Conservation (phyloP, 306 rosid genomes). For the Quercus berberidifolia region DNA sequence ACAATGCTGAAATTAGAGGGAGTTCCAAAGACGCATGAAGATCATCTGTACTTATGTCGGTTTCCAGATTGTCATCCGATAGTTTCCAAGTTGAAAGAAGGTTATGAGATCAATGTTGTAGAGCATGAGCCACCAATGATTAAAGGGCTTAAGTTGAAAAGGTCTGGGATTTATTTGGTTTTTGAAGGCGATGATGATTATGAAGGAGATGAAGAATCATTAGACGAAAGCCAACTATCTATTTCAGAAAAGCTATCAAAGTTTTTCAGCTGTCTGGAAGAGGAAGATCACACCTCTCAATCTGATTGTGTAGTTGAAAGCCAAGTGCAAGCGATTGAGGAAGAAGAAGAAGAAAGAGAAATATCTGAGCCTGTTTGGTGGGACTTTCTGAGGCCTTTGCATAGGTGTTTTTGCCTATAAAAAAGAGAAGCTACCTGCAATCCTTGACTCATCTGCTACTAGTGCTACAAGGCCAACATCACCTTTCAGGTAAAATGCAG, state of each 20-base stretch:
- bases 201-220: conserved; percentile 45
- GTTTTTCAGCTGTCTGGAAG: conserved; percentile 32
- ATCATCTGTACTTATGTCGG: conserved; percentile 50
- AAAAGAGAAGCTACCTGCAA: neutral
- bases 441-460: neutral
- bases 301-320: neutral
- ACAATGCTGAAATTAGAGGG: conserved; percentile 30
- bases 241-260: conserved; percentile 48
- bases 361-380: neutral
- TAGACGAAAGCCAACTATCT: conserved; percentile 37
- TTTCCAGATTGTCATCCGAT: conserved; percentile 28
- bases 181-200: conserved; percentile 70
- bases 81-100: conserved; percentile 31
- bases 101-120: conserved; percentile 30
- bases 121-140: conserved; percentile 31
- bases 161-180: conserved; percentile 39
- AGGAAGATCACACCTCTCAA: neutral
- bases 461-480: too few relatives aligned
- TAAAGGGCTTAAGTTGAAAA: conserved; percentile 45
- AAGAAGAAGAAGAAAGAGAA: neutral
- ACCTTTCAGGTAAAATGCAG: too few relatives aligned
- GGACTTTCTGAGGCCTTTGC: neutral
- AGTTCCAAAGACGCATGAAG: conserved; percentile 44
- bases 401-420: neutral
- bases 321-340: neutral